These are phyloP conservation scores for Hypoxylon sp. DNA, from an alignment of 2,329 filamentous ascomycete genomes.

Conservation along the genomic window DNA sequence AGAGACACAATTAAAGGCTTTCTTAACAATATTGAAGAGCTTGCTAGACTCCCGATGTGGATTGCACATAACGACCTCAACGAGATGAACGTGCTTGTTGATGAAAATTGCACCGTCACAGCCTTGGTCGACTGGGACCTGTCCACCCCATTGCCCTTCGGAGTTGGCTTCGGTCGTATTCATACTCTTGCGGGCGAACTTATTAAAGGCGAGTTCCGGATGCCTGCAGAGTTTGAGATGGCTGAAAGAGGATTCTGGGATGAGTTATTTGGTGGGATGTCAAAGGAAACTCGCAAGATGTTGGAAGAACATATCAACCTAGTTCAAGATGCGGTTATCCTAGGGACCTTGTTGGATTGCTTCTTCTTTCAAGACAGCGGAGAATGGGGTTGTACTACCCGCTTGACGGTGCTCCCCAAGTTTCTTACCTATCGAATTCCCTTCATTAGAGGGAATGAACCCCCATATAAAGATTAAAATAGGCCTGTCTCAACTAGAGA, in stretches of 20 bases:
- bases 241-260: conserved; percentile 51
- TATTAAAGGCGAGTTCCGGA: conserved; percentile 48
- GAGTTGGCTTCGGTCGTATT: conserved; percentile 46
- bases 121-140: conserved; percentile 52
- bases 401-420: conserved; percentile 50
- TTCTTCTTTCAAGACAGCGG: conserved; percentile 51
- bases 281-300: conserved; percentile 46
- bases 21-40: conserved; percentile 34
- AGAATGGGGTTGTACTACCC: conserved; percentile 16
- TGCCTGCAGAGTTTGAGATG: conserved; percentile 49
- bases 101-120: conserved; percentile 45
- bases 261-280: conserved; percentile 49
- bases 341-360: conserved; percentile 45
- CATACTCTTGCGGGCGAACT: conserved; percentile 49
- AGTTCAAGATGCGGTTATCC: conserved; percentile 53
- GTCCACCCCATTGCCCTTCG: conserved; percentile 36
- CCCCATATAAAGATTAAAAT: conserved; percentile 13
- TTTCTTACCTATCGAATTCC: conserved; percentile 52
- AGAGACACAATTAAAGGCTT: conserved; percentile 11
- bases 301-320: conserved; percentile 54
- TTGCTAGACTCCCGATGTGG: conserved; percentile 15
- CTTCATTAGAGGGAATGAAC: conserved; percentile 31
- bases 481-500: neutral
- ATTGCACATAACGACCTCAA: conserved; percentile 49
- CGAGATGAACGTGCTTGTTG: conserved; percentile 51